Evolutionary conservation across 345 rosid species (phyloP), one percentile per base, ranked within the genome.

Genomic region (Brassica carinata): DNA sequence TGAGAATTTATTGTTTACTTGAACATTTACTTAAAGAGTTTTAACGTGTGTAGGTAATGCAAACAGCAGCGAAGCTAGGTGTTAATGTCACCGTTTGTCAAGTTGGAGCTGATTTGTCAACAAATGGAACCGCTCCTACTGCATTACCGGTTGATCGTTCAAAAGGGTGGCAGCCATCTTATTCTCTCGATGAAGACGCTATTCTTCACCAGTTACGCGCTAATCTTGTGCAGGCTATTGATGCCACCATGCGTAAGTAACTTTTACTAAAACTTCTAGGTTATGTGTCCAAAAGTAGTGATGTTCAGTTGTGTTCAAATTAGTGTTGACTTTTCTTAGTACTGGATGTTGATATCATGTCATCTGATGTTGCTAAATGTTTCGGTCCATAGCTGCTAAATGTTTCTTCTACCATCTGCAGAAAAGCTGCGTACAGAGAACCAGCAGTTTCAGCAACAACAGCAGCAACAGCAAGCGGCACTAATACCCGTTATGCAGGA

Each of bases 91-190:
- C 92, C 14, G 83, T 95, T 31, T 87, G 81, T 86, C 95, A 88
- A 85, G 91, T 95, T 57, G 98, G 99, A 84, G 85, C 85, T 82
- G 89, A 87, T 84, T 48, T 82, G 69, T 69, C 82, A 75, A 63
- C 87, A 45, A 74, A 80, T 75, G 90, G 87, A 81, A 79, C 84
- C 61, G 78, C 88, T 59, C 84, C 79, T 58, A 59, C 91, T 43
- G 84, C 88, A 5, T 85, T 87, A 69, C 85, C 92, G 7, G 76
- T 76, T 72, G 93, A 91, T 76, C 83, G 87, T 86, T 85, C 83
- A 67, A 87, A 87, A 71, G 97, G 86, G 83, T 95, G 99, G 98
- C 97, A 91, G 64, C 89, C 92, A 8, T 78, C 92, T 70, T 87
- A 89, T 76, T 82, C 87, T 65, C 87, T 90, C 17, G 94, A 93